Base-by-base conservation (phyloP, 176 grass and related monocot species). In the Phyllostachys edulis region DNA sequence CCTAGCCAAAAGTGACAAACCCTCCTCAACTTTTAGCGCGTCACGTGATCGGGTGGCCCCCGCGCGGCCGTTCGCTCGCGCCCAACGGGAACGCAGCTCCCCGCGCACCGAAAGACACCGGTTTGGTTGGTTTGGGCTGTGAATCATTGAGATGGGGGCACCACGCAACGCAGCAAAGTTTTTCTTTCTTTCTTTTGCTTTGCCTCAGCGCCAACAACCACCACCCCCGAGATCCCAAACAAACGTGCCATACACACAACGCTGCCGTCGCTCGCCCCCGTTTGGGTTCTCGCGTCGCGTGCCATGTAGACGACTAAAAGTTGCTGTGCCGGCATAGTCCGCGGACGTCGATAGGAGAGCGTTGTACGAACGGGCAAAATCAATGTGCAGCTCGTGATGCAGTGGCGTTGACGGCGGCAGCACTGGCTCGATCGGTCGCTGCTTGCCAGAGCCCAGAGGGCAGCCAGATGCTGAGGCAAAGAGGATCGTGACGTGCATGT, bases 21-120 rank as follows among this genome's bases (percentile, higher is more conserved):
- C 67, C 75, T 20, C 75, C 29, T 45, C 66, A 26, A 46, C 75
- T 69, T 61, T 80, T 85, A 69, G 40, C 87, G 34, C 82, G 45
- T 77, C 88, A 90, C 78, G 83, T 86, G 88, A 81, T 16, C 41
- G 40, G 52, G 18, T 73, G 80, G 57, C 55, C 80, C 80, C 45
- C 75, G 52, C 42, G 21, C 65, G 37, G 0, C 3, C 32, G 46
- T 1, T 23, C 65, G 21, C 49, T 55, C 72, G 10, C 71, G 37
- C 37, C 69, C 71, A 70, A 59, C 38, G 49, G 1, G 67, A 86
- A 54, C 49, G 52, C 78, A 39, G 39, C 70, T 1, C 37, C 27
- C 64, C 54, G 21, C 78, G 78, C 29, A 15, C 18, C 84, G 41
- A 79, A 61, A 56, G 82, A 57, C 39, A 61, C 20, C 45, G 27